Evolutionary conservation across 2,329 filamentous ascomycete genomes (phyloP), one percentile per base, ranked within the genome.

Genomic region (Sarocladiaceae sp.): DNA sequence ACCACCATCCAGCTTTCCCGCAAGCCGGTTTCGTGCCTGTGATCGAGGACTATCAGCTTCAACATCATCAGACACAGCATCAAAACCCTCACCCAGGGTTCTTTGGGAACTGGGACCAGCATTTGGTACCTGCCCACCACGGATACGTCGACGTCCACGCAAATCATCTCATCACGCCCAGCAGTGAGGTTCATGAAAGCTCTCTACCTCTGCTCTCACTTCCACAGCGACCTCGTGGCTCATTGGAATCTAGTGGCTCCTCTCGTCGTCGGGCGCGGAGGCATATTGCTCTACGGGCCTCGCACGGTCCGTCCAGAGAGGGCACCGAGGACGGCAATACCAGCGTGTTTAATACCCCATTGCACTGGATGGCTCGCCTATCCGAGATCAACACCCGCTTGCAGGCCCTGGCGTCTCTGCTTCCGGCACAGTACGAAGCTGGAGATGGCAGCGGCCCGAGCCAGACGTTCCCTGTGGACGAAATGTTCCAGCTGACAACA

Each of bases 401-500:
- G 7, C 57, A 64, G 52, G 61, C 62, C 50, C 60, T 68, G n/a
- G 56, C 60, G 34, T 58, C 59, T 12, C 51, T 53, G 27, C 49
- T 67, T 26, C 59, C 62, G 4, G 50, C 55, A 45, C 55, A 54
- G 29, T 50, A 55, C 32, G 53, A 41, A 11, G 7, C 37, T 29
- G 15, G 5, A 56, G n/a, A 44, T 46, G 33, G 47, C 45, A 50
- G 50, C 23, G 53, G 51, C 21, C 31, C 33, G 16, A 55, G 51
- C 4, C 50, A 49, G 0, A 45, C 54, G 19, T 69, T 69, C 35
- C 65, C 66, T 3, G 59, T 69, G 26, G 63, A 68, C 35, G 59
- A 61, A 27, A 61, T 69, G 53, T 69, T 68, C 52, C 57, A 63
- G 44, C 55, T 68, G 19, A 68, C 66, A 4, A 59, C 60, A 6